phyloP scores from a whole-genome alignment of 1,284 basidiomycete genomes.

The Hymenochaete sp. region DNA sequence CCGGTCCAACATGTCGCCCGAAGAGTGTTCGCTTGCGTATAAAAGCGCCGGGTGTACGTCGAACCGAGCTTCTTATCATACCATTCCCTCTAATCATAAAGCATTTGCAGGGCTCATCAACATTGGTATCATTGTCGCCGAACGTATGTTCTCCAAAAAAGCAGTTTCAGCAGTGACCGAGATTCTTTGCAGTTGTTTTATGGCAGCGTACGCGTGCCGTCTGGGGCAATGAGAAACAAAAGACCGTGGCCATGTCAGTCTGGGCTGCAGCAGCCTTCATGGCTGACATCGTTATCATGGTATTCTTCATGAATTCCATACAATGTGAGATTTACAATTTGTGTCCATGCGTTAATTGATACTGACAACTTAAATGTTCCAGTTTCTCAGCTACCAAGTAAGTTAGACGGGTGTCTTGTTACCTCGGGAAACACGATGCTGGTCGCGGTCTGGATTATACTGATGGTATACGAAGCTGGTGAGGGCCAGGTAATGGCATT shows the following conservation, averaged over 20 bases:
- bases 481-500: not conserved
- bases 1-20: not conserved
- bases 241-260: not conserved
- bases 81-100: not conserved
- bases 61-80: too few species aligned
- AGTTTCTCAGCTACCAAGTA: not conserved
- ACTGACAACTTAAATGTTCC: not conserved
- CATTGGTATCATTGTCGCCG: constrained; percentile 4
- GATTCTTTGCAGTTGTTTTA: constrained; percentile 3
- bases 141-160: constrained; percentile 2
- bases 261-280: constrained; percentile 1
- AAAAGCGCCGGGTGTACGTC: constrained; percentile 3
- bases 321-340: not conserved
- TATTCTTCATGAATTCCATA: not conserved
- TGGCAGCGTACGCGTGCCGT: constrained; percentile 4
- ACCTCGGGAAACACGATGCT: constrained; percentile 1
- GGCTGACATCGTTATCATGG: not conserved
- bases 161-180: not conserved
- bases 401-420: constrained; percentile 1
- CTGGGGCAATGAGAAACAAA: not conserved
- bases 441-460: constrained; percentile 3
- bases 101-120: constrained; percentile 8
- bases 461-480: constrained; percentile 12
- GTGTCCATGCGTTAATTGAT: not conserved
- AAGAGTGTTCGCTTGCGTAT: constrained; percentile 3